phyloP scores from a whole-genome alignment of 2,329 filamentous ascomycete species.

The Xylariaceae sp. region DNA sequence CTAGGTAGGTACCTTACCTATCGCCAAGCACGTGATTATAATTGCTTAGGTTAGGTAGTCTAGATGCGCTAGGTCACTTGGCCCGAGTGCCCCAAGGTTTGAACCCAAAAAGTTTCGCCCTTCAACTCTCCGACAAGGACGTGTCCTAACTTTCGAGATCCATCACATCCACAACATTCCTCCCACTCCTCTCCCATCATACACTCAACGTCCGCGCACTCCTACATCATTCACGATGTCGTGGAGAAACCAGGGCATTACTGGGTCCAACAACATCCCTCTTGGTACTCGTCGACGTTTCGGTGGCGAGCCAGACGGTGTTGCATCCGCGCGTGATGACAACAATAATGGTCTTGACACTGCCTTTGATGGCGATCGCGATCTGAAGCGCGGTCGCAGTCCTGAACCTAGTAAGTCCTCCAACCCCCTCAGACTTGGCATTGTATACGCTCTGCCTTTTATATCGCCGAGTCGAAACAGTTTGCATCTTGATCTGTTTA shows the following conservation, averaged over 20 bases:
- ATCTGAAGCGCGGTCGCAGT: conserved; percentile 84
- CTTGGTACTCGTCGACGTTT: conserved; percentile 80
- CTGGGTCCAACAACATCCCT: conserved; percentile 96
- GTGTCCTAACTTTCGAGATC: background rate
- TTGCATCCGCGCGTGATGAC: conserved; percentile 29
- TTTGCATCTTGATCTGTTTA: background rate
- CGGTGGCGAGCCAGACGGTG: conserved; percentile 52
- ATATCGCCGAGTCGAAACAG: conserved; percentile 7
- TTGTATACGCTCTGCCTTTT: background rate
- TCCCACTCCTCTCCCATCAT: background rate
- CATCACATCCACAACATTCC: background rate
- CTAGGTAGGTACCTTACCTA: background rate
- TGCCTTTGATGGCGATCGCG: conserved; percentile 41
- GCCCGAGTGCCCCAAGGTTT: conserved; percentile 3
- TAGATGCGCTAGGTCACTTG: conserved; percentile 1
- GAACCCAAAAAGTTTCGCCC: conserved; percentile 19
- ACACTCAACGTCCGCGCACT: background rate
- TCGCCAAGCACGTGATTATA: conserved; percentile 6
- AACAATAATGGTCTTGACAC: conserved; percentile 28
- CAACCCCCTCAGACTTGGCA: background rate
- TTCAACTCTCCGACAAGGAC: background rate
- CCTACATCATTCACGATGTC: conserved; percentile 42
- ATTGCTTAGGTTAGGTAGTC: background rate
- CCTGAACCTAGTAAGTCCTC: conserved; percentile 65
- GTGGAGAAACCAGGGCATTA: conserved; percentile 76